Evolutionary conservation across 2,329 filamentous ascomycete genomes (phyloP).

Genomic region (Clonostachys solani): DNA sequence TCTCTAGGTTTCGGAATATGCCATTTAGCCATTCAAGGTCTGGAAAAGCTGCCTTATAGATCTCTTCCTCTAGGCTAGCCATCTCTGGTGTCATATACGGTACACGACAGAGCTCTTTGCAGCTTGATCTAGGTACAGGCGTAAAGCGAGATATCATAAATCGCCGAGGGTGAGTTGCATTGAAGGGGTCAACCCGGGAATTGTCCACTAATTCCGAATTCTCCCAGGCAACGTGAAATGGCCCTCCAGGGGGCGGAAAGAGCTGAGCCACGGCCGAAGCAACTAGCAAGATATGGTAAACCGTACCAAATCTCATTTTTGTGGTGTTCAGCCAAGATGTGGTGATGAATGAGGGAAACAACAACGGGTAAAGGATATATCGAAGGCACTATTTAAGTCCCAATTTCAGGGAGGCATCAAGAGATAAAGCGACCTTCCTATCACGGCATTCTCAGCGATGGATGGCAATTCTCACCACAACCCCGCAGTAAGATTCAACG

Average conservation of each 20-base stretch:
- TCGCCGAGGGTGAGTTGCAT: slow-evolving; percentile 1
- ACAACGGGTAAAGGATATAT: too few species aligned
- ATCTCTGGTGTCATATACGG: slow-evolving; percentile 12
- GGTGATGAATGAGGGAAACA: too few species aligned
- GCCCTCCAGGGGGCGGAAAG: not conserved
- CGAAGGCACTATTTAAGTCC: too few species aligned
- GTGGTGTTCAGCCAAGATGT: too few species aligned
- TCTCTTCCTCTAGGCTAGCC: slow-evolving; percentile 11
- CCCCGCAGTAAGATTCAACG: too few species aligned
- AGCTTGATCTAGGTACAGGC: slow-evolving; percentile 7
- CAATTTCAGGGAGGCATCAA: too few species aligned
- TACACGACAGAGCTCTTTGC: slow-evolving; percentile 9
- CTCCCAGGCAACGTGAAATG: slow-evolving; percentile 1
- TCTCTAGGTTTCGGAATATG: slow-evolving; percentile 8
- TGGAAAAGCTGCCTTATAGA: slow-evolving; percentile 6
- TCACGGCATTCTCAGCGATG: too few species aligned
- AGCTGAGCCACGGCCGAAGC: not conserved
- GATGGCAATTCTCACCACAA: too few species aligned
- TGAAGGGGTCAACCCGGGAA: slow-evolving; percentile 3
- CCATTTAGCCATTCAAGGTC: slow-evolving; percentile 9
- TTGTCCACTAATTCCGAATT: slow-evolving; percentile 2
- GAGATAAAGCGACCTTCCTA: too few species aligned
- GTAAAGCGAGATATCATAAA: slow-evolving; percentile 8
- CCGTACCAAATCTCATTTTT: too few species aligned
- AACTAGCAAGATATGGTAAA: not conserved